Evolutionary conservation across 768 basidiomycete genomes (phyloP).

Genomic region (Pisolithus orientalis): DNA sequence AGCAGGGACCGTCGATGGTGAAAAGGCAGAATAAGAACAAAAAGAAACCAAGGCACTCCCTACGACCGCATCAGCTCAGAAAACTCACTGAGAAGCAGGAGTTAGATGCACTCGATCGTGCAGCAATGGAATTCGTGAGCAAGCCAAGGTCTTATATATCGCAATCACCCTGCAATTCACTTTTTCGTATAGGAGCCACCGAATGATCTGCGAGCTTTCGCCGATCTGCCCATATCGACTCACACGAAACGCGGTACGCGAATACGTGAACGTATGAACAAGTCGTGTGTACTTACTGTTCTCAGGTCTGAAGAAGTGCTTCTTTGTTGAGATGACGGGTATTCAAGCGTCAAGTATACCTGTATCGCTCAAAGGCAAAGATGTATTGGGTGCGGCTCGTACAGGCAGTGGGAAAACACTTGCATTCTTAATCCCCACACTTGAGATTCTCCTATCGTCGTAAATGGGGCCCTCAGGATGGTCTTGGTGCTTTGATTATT

Average conservation of each 20-base stretch:
- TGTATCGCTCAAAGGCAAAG: constrained; percentile 52
- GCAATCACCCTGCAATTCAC: constrained; percentile 9
- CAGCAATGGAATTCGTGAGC: constrained; percentile 48
- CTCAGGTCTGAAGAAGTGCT: constrained; percentile 79
- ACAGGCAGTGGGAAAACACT: constrained; percentile 75
- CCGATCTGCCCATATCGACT: constrained; percentile 73
- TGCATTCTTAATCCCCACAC: constrained; percentile 62
- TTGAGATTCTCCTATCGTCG: constrained; percentile 57
- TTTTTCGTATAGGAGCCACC: constrained; percentile 39
- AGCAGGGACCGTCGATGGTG: constrained; percentile 12
- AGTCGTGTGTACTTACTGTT: constrained; percentile 1
- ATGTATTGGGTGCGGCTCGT: constrained; percentile 62
- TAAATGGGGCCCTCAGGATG: constrained; percentile 70
- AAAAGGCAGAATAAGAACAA: constrained; percentile 9
- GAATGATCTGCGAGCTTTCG: constrained; percentile 46
- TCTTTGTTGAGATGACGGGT: constrained; percentile 83
- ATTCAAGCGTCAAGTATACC: constrained; percentile 61
- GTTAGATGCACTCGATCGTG: constrained; percentile 43
- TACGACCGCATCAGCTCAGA: constrained; percentile 29
- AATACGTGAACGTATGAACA: background rate
- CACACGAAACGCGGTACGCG: constrained; percentile 64
- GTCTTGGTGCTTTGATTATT: constrained; percentile 84
- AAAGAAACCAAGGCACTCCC: constrained; percentile 7
- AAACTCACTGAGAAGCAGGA: constrained; percentile 43
- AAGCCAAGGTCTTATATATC: background rate